Evolutionary conservation across 257 asterid genomes (phyloP), one percentile per base, ranked within the genome.

Genomic region (Rhazya stricta): DNA sequence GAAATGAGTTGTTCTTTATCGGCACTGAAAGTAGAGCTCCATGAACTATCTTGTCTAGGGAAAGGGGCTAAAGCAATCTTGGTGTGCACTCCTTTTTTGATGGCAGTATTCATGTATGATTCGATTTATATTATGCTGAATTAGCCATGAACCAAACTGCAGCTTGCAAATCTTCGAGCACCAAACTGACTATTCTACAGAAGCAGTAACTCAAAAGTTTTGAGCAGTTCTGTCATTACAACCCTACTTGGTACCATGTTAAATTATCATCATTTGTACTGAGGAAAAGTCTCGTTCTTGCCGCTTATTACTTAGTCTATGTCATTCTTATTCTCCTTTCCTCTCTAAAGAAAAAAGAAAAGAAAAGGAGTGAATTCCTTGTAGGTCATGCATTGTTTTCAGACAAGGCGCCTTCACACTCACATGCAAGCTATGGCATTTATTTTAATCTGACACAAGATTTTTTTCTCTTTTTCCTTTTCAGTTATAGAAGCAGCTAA

Each of bases 401-500:
- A 39, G 4, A 48, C 62, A 25, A 6, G 62, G 62, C 32, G 15
- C 7, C 3, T 25, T 48, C 54, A 48, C 19, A 58, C 36, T 58
- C 13, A 25, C 65, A 2, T 16, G 8, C 66, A 74, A 37, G 41
- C 34, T 30, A 36, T n/a, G 1, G 29, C 48, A 25, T 51, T 62
- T 65, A 23, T 72, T 72, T 62, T 19, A 39, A 10, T 34, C 37
- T 19, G 5, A 45, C 46, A 56, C 4, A 61, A 36, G 34, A 32
- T 46, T 80, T 65, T 36, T 79, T 74, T 65, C 73, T 73, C 74
- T 69, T 37, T 82, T 74, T 70, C 71, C 58, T 74, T 65, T 82
- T 83, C 96, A 91, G 97, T 90, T 67, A 76, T 88, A 27, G 89
- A 81, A 61, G 97, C 97, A 71, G 90, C 94, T 63, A 89, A 87